Evolutionary conservation across 192 early-diverging fungal genomes (phyloP), one percentile per base, ranked within the genome.

Genomic region (Kickxella alabastrina): DNA sequence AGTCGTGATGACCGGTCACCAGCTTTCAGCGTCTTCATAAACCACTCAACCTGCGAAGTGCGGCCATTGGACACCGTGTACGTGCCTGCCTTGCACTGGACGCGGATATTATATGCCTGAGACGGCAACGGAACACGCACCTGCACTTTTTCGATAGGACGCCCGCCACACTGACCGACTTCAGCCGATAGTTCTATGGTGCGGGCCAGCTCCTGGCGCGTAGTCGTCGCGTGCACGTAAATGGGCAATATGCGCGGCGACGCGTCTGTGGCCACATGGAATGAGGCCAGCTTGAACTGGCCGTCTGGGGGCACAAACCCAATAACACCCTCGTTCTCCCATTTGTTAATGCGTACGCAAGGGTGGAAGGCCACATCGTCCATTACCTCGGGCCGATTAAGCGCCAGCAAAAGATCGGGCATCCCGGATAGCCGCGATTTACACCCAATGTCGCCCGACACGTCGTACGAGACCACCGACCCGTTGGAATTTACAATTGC

Each of bases 221-320:
- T 31, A 13, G 47, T 21, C 3, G 26, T 35, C 0, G 58, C 65
- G n/a, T 23, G 40, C 12, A 70, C 54, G 12, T 58, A 18, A 38
- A 70, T 27, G 0, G 67, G 67, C 12, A 70, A 58, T n/a, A 14
- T 35, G 6, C 45, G 26, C 2, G 25, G 36, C 31, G 45, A 23
- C 9, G 32, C 12, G 3, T 54, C 58, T 18, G 46, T 37, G 3
- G 58, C 51, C 6, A 58, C 55, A 25, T 70, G 67, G 44, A 53
- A 70, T 18, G 67, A 62, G 6, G 59, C 67, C 40, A 98, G 78
- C 54, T 84, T 88, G 65, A 95, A 95, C 42, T 81, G 80, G 6
- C 93, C 93, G 66, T 98, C 93, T 7, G 95, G 95, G 8, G 95
- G 95, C 6, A 98, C 81, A 82, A 95, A 98, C 3, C 86, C 92